Evolutionary conservation across 2,329 filamentous ascomycete genomes (phyloP), one percentile per base, ranked within the genome.

Genomic region (Sclerotinia subarctica): DNA sequence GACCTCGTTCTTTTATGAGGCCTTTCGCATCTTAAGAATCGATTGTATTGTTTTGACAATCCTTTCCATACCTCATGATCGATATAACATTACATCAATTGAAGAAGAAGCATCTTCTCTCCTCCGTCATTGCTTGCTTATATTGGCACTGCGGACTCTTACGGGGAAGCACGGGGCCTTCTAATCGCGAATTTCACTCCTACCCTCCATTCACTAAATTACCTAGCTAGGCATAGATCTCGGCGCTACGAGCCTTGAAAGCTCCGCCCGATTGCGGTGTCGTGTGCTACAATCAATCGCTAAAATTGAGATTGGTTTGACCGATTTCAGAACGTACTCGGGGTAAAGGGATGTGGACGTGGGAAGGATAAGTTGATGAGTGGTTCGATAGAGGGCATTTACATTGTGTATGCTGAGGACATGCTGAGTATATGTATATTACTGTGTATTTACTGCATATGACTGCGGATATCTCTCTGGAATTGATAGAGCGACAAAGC

Each of bases 191-290:
- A 42, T 53, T 29, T 29, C 6, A 3, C 10, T 32, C 2, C 1
- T 26, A 29, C 38, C 13, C 24, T 52, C 29, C 49, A 17, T 19
- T 52, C 49, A 26, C 24, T 53, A 53, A 53, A 57, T 42, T 57
- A 19, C 54, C 54, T 44, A 57, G 54, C 54, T 57, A 57, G 54
- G 54, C 17, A 57, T 57, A 57, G 54, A 57, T 44, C 54, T 57
- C 54, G 54, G 54, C 54, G 54, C 35, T 42, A 57, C 15, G n/a
- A 44, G 35, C 54, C 54, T 57, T 21, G 17, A 57, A 57, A 24
- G 6, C n/a, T 57, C 35, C 35, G 38, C 35, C 35, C 54, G 73
- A 71, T 70, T 19, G 15, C 54, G 54, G 54, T 57, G n/a, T 57
- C 15, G 19, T 57, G 54, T 57, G 1, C 35, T 42, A 42, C 54